Percentiles rank a stretch among this genome's conserved stretches.
phyloP scores from a whole-genome alignment of 306 rosid species.

The Luffa aegyptiaca region DNA sequence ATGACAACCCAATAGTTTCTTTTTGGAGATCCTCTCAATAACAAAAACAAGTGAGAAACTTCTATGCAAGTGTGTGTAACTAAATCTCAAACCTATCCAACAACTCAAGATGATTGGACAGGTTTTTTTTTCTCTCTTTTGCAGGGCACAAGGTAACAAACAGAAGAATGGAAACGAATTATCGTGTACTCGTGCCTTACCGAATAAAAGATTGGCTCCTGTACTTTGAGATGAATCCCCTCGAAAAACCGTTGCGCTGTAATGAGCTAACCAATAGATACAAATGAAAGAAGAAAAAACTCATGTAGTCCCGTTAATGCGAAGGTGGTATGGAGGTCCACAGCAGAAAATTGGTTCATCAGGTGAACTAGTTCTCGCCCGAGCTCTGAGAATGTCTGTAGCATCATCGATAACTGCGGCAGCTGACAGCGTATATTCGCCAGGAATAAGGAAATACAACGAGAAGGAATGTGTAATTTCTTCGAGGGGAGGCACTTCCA shows the following conservation, averaged over 20 bases:
- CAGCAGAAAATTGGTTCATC: conserved; percentile 87
- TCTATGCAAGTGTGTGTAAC: background rate
- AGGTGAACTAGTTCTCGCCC: conserved; percentile 57
- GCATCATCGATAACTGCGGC: conserved; percentile 80
- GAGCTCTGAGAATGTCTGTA: conserved; percentile 69
- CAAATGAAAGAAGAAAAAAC: background rate
- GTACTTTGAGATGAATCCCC: background rate
- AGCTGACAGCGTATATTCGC: conserved; percentile 75
- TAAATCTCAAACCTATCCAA: background rate
- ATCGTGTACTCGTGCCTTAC: background rate
- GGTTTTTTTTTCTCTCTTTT: background rate
- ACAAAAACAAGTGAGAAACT: background rate
- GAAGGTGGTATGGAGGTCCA: conserved; percentile 83
- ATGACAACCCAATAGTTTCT: background rate
- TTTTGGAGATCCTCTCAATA: background rate
- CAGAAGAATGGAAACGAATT: background rate
- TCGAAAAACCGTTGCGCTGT: background rate
- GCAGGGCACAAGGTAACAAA: background rate
- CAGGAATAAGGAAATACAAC: conserved; percentile 79
- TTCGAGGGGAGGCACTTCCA: conserved; percentile 79
- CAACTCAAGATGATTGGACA: background rate
- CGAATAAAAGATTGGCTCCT: background rate
- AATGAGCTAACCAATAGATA: background rate
- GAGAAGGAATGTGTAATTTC: conserved; percentile 68
- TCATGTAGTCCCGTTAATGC: conserved; percentile 54